Evolutionary conservation across 192 early-diverging fungal genomes (phyloP).

Genomic region (Backusella sp.): DNA sequence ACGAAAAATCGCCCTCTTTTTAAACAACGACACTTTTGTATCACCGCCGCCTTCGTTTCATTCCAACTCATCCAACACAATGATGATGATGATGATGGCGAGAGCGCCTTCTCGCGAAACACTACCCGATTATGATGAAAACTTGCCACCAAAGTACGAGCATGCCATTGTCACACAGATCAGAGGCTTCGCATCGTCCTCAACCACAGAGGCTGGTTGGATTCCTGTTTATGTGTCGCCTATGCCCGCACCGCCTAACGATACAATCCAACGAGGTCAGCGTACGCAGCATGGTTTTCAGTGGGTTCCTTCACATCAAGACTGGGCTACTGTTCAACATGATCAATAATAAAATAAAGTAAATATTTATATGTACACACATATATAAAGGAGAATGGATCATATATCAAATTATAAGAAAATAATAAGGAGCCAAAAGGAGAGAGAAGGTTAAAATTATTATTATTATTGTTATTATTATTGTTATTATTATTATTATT

Average conservation of each 20-base stretch:
- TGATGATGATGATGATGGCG: neutral
- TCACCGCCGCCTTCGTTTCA: neutral
- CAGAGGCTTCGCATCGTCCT: neutral
- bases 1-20: neutral
- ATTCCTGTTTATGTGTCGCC: slow-evolving; percentile 3
- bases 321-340: slow-evolving; percentile 5
- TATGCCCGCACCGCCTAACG: neutral
- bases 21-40: neutral
- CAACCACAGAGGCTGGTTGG: neutral
- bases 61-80: neutral
- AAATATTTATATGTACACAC: neutral
- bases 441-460: too few species aligned
- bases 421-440: too few species aligned
- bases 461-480: too few species aligned
- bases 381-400: neutral
- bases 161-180: slow-evolving; percentile 2
- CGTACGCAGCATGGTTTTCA: neutral
- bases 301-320: neutral
- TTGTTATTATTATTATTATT: too few species aligned
- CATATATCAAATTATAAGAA: too few species aligned
- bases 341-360: neutral
- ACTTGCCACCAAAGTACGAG: neutral
- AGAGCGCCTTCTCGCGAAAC: neutral
- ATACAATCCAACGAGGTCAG: neutral
- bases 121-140: neutral